Conservation (phyloP, 495 filamentous ascomycete genomes). For the Ramalina intermedia region DNA sequence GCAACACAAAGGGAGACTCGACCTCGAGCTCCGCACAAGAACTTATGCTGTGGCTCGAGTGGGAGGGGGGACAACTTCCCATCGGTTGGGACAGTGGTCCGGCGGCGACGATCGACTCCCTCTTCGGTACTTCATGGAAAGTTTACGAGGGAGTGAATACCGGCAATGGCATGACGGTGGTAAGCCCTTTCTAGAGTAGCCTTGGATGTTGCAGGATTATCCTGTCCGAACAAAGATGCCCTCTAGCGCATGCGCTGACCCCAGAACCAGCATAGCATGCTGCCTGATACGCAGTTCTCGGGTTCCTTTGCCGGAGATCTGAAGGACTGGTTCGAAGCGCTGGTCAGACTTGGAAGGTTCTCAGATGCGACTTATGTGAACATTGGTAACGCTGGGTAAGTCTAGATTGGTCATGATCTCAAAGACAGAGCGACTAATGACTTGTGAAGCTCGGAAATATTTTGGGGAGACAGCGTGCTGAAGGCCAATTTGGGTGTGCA, state of each 20-base stretch:
- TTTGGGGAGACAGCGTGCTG: conserved; percentile 22
- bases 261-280: conserved; percentile 14
- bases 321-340: conserved; percentile 24
- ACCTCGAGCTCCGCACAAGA: conserved; percentile 21
- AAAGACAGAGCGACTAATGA: not conserved
- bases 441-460: conserved; percentile 21
- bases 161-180: conserved; percentile 23
- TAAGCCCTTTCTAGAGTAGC: not conserved
- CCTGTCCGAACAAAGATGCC: too few species aligned
- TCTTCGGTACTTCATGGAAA: conserved; percentile 25
- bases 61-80: conserved; percentile 24
- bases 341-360: conserved; percentile 19
- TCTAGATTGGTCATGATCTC: not conserved
- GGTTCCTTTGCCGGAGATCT: conserved; percentile 23
- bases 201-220: too few species aligned
- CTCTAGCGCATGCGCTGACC: not conserved
- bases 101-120: conserved; percentile 16
- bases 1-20: conserved; percentile 19
- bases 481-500: conserved; percentile 19
- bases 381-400: conserved; percentile 25
- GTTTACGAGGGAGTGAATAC: conserved; percentile 23
- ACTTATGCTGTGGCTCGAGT: conserved; percentile 29
- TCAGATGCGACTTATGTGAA: conserved; percentile 20
- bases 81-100: conserved; percentile 22
- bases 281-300: conserved; percentile 22